Evolutionary conservation across 2,329 filamentous ascomycete species (phyloP), one percentile per base, ranked within the genome.

Genomic region (Penicillium sp.): DNA sequence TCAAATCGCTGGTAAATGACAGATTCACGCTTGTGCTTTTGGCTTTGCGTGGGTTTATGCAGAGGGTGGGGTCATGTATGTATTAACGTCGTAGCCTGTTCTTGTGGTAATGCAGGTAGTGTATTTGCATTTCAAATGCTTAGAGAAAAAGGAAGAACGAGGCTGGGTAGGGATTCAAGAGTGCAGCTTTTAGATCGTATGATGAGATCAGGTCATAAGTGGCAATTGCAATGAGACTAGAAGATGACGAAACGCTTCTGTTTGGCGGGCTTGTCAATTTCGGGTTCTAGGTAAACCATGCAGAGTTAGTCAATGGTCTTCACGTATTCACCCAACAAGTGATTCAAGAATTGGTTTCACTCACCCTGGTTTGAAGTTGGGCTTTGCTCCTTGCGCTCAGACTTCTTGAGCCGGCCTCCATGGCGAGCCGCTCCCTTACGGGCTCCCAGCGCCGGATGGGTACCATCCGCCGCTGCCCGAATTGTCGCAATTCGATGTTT

Each of bases 401-500:
- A 18, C 39, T 51, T 60, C 39, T 40, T 58, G 26, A 52, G 32
- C 7, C 55, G 52, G 23, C 51, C 50, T 11, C 61, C 62, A 30
- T 52, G 60, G 6, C 18, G 34, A 5, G 19, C 23, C 7, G 26
- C 23, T 26, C 14, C 46, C 23, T 32, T 40, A 2, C 62, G 62
- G 26, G 65, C 64, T 29, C 62, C 65, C 43, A 62, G 61, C 10
- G 59, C 63, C 7, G 36, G 19, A 29, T 72, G 72, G 4, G 66
- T 77, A 3, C 83, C 84, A 4, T 82, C 81, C 5, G 92, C 89
- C 10, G 94, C 93, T 8, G 89, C 88, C 57, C 89, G 84, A 57
- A 99, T 99, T 38, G 91, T 90, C 18, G 88, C 85, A 49, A 99
- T 80, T 26, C 94, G 84, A 67, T 94, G 88, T 72, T 88, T 93